These are phyloP conservation scores for Saccharomyces pastorianus DNA, from an alignment of 1,139 yeast genomes.

Conservation along the genomic window DNA sequence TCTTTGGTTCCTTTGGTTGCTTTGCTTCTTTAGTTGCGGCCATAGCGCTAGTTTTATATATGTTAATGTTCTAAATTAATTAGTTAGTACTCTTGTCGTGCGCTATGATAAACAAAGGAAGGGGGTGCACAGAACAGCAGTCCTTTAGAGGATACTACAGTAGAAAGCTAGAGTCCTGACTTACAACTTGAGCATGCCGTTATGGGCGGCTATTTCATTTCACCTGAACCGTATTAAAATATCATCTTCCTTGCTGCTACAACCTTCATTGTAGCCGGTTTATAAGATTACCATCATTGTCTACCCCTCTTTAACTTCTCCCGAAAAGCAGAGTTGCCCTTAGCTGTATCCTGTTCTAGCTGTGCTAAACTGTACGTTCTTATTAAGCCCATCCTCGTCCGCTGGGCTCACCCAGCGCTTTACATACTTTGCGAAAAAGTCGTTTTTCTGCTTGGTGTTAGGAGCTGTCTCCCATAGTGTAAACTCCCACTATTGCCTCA, in stretches of 20 bases:
- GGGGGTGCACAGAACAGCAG: background rate
- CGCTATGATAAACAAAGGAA: background rate
- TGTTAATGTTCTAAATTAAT: background rate
- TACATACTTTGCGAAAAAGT: conserved; percentile 1
- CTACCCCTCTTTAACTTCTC: background rate
- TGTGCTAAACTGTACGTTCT: background rate
- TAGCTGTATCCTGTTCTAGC: background rate
- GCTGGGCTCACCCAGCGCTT: background rate
- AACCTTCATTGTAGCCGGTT: background rate
- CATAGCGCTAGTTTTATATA: conserved; percentile 23
- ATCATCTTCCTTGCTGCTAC: background rate
- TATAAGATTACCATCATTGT: background rate
- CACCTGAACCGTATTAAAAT: background rate
- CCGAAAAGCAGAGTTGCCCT: background rate
- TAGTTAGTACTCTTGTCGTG: background rate
- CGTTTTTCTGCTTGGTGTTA: background rate
- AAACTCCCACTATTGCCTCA: background rate
- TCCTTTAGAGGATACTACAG: background rate
- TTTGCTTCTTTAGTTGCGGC: conserved; percentile 34
- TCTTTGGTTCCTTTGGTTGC: conserved; percentile 18
- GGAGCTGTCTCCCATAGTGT: background rate
- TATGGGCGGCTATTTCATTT: background rate
- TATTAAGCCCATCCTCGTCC: background rate
- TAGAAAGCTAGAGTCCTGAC: background rate
- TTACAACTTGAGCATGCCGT: background rate